A percentile compares a stretch with the other conserved stretches of the same genome.
These are phyloP conservation scores for Volvariella volvacea DNA, from an alignment of 1,284 basidiomycete species.

Conservation along the genomic window DNA sequence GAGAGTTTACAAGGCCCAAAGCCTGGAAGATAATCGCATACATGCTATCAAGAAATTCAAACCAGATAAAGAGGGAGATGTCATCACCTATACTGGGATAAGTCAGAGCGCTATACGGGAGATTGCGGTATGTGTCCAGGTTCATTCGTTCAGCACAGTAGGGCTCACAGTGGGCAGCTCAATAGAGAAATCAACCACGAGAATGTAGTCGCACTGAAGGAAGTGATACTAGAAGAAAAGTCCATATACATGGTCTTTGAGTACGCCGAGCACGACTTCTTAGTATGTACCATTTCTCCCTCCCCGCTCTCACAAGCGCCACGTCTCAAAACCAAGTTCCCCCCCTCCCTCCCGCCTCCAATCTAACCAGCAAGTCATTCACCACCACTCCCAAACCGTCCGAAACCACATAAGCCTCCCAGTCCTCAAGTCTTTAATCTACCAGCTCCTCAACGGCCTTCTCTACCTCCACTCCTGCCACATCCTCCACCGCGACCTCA, in stretches of 20 bases:
- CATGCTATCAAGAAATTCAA: constrained; percentile 99
- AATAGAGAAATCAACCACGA: constrained; percentile 93
- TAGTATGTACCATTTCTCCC: constrained; percentile 45
- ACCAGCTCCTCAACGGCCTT: constrained; percentile 94
- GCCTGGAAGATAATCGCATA: constrained; percentile 62
- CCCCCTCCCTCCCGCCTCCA: constrained; percentile 3
- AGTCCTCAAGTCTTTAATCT: constrained; percentile 89
- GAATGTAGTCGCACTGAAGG: constrained; percentile 86
- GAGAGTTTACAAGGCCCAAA: constrained; percentile 93
- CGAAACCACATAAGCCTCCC: constrained; percentile 68
- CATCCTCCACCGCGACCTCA: constrained; percentile 94
- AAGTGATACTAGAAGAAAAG: constrained; percentile 97
- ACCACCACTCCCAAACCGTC: constrained; percentile 90
- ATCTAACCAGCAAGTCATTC: constrained; percentile 85
- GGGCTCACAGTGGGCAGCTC: constrained; percentile 43
- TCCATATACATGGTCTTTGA: constrained; percentile 99
- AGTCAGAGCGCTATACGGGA: constrained; percentile 96
- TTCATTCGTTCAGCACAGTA: neutral
- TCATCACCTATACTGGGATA: constrained; percentile 92
- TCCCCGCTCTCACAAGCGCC: constrained; percentile 4
- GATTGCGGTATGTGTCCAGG: constrained; percentile 68
- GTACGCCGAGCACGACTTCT: constrained; percentile 97
- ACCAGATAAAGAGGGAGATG: constrained; percentile 96
- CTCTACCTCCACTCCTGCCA: constrained; percentile 93
- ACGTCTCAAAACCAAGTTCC: constrained; percentile 57